Base-by-base conservation (phyloP, 345 rosid species). In the Citrus inodora region DNA sequence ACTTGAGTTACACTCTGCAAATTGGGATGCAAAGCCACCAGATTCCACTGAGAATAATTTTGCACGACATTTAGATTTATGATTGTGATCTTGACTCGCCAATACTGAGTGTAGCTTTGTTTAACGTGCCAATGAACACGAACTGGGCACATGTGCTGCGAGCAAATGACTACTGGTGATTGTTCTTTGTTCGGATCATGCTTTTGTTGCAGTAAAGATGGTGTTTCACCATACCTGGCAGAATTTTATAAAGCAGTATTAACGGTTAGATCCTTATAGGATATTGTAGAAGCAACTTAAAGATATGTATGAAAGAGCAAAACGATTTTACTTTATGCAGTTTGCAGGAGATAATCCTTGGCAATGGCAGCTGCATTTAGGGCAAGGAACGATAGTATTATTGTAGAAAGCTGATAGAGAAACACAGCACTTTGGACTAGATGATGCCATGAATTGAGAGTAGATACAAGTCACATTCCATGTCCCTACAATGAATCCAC, bases 91-190 rank as follows among this genome's bases (percentile, higher is more conserved):
- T 93, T 93, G 58, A 88, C 96, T 64, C 97, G 78, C 98, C 98
- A 93, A 30, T 90, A 93, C 65, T 87, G 83, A 75, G 62, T 89
- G 82, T 95, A 95, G 78, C 89, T 92, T 65, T 90, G 87, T 81
- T 93, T 95, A n/a, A 95, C 87, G 35, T 95, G 98, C 98, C 98
- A 95, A 76, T 93, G 98, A 16, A 93, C 87, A 51, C 82, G 74
- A 28, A 92, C 83, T 0, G 98, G 98, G 82, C 98, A 95, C 94
- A 89, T 89, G 75, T 95, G 98, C 6, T 74, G 66, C 2, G 97
- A 35, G 38, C 98, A 95, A 67, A 84, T 78, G 4, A 92, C 97
- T 10, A 90, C 58, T 21, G 90, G 84, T 2, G 81, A 25, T 42
- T 40, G 67, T 76, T 82, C 93, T 42, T 61, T 83, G 7, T 71